These are phyloP conservation scores for Aspergillus conjunctus DNA, from an alignment of 495 filamentous ascomycete species.

Conservation along the genomic window DNA sequence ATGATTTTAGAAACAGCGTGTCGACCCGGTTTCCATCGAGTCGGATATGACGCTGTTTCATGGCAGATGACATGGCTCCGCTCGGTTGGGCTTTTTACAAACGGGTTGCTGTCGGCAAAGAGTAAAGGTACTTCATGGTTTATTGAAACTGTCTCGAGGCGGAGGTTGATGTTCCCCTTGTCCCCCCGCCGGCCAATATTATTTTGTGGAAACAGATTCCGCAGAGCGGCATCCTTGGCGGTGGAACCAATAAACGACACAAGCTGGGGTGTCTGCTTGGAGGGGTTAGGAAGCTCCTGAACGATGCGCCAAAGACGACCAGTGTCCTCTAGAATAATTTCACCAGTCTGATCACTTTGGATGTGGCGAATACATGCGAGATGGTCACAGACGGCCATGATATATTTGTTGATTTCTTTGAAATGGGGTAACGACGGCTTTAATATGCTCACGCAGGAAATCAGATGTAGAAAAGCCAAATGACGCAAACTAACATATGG, in stretches of 20 bases:
- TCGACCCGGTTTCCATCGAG: constrained; percentile 11
- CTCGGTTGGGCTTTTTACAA: constrained; percentile 8
- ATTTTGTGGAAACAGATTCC: constrained; percentile 25
- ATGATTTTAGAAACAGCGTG: constrained; percentile 23
- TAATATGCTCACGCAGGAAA: too few species aligned
- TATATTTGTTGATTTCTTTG: too few species aligned
- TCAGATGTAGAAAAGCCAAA: too few species aligned
- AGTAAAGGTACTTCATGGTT: constrained; percentile 25
- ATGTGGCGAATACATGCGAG: constrained; percentile 24
- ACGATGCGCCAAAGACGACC: constrained; percentile 22
- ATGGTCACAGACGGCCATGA: constrained; percentile 25
- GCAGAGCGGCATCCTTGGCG: constrained; percentile 27
- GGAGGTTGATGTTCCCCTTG: constrained; percentile 24
- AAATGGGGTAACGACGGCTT: too few species aligned
- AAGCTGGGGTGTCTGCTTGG: constrained; percentile 25
- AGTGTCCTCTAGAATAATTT: constrained; percentile 25
- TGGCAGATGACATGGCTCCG: constrained; percentile 10
- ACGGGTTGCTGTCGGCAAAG: constrained; percentile 28
- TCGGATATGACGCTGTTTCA: constrained; percentile 18
- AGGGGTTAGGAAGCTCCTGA: constrained; percentile 25
- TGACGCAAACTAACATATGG: too few species aligned
- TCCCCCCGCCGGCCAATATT: constrained; percentile 22
- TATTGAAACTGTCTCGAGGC: constrained; percentile 23
- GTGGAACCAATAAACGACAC: constrained; percentile 28
- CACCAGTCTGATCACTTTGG: constrained; percentile 15